Conservation (phyloP, 192 early-diverging fungal genomes). For the Backusella parvicylindrica region DNA sequence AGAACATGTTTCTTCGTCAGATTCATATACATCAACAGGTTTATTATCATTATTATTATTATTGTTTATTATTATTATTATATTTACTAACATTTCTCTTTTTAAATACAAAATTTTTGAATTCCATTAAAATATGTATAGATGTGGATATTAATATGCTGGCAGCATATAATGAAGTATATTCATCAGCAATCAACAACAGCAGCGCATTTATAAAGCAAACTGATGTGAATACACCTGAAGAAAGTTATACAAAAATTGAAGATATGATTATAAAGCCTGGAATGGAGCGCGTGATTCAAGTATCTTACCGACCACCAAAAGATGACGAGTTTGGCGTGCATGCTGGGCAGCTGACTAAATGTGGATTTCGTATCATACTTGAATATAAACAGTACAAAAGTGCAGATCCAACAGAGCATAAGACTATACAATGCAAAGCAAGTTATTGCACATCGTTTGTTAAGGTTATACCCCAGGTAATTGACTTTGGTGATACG, state of each 20-base stretch:
- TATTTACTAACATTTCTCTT: background rate
- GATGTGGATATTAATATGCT: constrained; percentile 11
- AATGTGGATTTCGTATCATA: constrained; percentile 70
- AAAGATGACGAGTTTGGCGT: constrained; percentile 55
- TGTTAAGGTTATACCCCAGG: constrained; percentile 76
- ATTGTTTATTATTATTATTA: background rate
- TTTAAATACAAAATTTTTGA: background rate
- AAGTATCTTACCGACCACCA: constrained; percentile 73
- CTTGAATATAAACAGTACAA: constrained; percentile 49
- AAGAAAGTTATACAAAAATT: constrained; percentile 50
- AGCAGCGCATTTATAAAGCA: background rate
- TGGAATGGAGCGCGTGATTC: constrained; percentile 75
- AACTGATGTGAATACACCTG: background rate
- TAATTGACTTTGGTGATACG: constrained; percentile 91
- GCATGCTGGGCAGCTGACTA: constrained; percentile 65
- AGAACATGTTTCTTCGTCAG: background rate
- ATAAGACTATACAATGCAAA: constrained; percentile 85
- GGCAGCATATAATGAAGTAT: constrained; percentile 1
- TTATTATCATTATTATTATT: background rate
- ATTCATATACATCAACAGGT: constrained; percentile 2
- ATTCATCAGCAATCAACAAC: background rate
- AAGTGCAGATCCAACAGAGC: constrained; percentile 44
- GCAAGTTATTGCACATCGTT: constrained; percentile 88
- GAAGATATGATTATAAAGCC: constrained; percentile 85
- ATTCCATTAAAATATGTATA: background rate